Evolutionary conservation across 805 yeast genomes (phyloP).

Genomic region (Wickerhamiella spandovensis): DNA sequence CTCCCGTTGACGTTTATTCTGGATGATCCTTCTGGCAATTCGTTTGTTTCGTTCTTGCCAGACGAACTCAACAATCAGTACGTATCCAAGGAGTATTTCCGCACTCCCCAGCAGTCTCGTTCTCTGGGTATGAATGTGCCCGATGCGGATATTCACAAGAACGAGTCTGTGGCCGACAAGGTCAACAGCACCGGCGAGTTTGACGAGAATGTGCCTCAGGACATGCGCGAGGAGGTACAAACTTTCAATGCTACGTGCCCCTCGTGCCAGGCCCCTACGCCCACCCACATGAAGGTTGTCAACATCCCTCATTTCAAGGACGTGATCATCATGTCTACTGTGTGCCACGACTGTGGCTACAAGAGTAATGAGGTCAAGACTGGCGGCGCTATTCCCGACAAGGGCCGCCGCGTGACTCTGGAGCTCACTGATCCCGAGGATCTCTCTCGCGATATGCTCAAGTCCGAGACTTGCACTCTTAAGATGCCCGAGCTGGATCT

Average conservation of each 20-base stretch:
- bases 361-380: conserved; percentile 96
- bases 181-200: conserved; percentile 42
- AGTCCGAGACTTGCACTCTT: conserved; percentile 86
- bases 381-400: conserved; percentile 87
- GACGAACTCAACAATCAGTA: conserved; percentile 83
- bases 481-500: conserved; percentile 74
- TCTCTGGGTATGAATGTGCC: conserved; percentile 48
- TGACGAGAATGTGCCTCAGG: conserved; percentile 55
- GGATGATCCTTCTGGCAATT: conserved; percentile 95
- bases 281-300: conserved; percentile 92
- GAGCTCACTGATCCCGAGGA: conserved; percentile 82
- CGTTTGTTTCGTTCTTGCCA: conserved; percentile 60
- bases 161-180: conserved; percentile 23
- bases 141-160: conserved; percentile 31
- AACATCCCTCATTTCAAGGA: conserved; percentile 97
- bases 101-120: conserved; percentile 83
- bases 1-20: conserved; percentile 65
- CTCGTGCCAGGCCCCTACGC: conserved; percentile 67
- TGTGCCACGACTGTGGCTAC: conserved; percentile 85
- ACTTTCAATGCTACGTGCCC: conserved; percentile 89
- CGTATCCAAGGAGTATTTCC: conserved; percentile 67
- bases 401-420: conserved; percentile 64
- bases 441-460: conserved; percentile 83
- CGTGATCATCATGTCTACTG: conserved; percentile 90
- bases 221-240: conserved; percentile 80